Evolutionary conservation across 2,329 filamentous ascomycete genomes (phyloP), one percentile per base, ranked within the genome.

Genomic region (Rugonectria rugulosa): DNA sequence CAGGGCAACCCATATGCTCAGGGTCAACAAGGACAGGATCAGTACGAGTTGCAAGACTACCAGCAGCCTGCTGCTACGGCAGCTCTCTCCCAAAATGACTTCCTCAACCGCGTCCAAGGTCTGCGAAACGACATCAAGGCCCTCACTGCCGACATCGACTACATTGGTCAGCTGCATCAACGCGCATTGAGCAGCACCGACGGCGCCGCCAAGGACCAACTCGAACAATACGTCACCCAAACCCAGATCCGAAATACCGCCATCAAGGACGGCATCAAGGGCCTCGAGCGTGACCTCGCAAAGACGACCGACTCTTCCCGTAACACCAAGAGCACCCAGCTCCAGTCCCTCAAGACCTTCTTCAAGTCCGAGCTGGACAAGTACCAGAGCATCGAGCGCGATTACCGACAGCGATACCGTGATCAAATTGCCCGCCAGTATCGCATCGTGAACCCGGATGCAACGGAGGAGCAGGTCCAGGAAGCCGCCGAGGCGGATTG

Each of bases 381-480:
- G 65, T 92, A 90, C 73, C 81, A 88, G 69, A 77, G 83, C 64
- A 87, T 91, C 70, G 91, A 95, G 79, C 79, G 83, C 56, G 81
- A 83, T 40, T 93, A 91, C 77, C 82, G 85, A 69, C 81, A 85
- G 70, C 80, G 87, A 61, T 92, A 92, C 73, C 84, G 88, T 57
- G 88, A 92, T 61, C 89, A 92, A 73, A 91, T 94, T 70, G 85
- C 86, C 55, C 83, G 91, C 67, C 91, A 95, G 74, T 93, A 91
- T 74, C 82, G 86, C 53, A 92, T 94, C 69, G 89, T 92, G 63
- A 91, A 92, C 71, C 90, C 90, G 46, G 87, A 92, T 38, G 91
- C 90, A n/a, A 83, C 83, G 43, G 89, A 92, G 56, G 78, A 82
- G 2, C 88, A 94, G 73, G 87, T 93, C 3, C 77, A 81, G 43